Percentiles rank a stretch among this genome's conserved stretches.
Conservation (phyloP, 352 stramenopile species). For the Globisporangium nagaii region DNA sequence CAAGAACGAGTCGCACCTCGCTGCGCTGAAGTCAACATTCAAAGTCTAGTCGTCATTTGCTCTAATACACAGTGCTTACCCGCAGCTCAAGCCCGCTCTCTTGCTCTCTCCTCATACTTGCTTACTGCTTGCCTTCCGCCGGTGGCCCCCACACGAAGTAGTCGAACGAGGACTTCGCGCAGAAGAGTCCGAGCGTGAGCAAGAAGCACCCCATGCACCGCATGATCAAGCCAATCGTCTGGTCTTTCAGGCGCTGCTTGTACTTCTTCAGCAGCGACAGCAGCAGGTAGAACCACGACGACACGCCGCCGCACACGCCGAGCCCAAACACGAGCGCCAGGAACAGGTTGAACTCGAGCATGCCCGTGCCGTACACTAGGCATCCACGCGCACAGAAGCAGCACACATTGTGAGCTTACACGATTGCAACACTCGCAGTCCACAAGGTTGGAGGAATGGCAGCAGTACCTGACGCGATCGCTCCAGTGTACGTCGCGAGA, state of each 20-base stretch:
- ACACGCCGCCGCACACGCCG: slow-evolving; percentile 80
- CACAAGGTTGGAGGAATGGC: background rate
- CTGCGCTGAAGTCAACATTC: slow-evolving; percentile 9
- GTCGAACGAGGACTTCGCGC: slow-evolving; percentile 81
- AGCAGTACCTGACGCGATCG: slow-evolving; percentile 75
- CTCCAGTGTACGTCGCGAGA: slow-evolving; percentile 81
- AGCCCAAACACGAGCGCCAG: slow-evolving; percentile 81
- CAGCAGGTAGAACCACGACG: slow-evolving; percentile 86
- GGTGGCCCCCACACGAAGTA: slow-evolving; percentile 61
- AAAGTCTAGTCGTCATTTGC: slow-evolving; percentile 7
- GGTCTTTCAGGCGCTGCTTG: slow-evolving; percentile 85
- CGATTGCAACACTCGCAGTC: background rate
- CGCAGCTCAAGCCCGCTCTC: no score
- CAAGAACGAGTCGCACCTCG: background rate
- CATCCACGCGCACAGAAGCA: background rate
- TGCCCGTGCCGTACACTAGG: slow-evolving; percentile 78
- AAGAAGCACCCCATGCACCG: slow-evolving; percentile 80
- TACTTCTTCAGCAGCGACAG: slow-evolving; percentile 86
- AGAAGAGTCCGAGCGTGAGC: slow-evolving; percentile 69
- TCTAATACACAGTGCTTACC: slow-evolving; percentile 10
- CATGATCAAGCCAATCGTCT: slow-evolving; percentile 83
- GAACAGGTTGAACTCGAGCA: slow-evolving; percentile 84
- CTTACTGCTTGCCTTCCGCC: slow-evolving; percentile 27
- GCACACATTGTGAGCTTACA: background rate
- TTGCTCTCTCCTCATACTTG: background rate